Percentiles rank a stretch among this genome's conserved stretches.
These are phyloP conservation scores for Xylaria sp. DNA, from an alignment of 2,329 filamentous ascomycete species.

Conservation along the genomic window DNA sequence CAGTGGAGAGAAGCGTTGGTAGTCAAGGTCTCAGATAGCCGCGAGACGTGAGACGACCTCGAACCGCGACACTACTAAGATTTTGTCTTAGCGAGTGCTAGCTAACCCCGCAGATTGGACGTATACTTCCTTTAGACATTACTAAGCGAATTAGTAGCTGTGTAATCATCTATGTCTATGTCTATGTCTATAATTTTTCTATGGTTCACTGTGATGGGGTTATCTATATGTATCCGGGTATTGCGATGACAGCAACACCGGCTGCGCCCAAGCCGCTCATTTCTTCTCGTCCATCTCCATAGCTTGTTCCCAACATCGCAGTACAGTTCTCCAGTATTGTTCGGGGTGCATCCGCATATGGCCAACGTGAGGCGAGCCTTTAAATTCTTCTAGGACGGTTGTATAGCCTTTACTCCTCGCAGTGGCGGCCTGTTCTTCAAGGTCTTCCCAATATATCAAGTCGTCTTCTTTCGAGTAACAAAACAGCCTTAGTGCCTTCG, in stretches of 20 bases:
- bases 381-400: slow-evolving; percentile 58
- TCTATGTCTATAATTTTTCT: background rate
- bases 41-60: too few relatives aligned
- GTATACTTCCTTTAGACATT: background rate
- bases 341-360: slow-evolving; percentile 62
- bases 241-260: background rate
- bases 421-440: slow-evolving; percentile 58
- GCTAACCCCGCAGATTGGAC: too few relatives aligned
- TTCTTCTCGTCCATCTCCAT: slow-evolving; percentile 25
- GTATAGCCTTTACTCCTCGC: slow-evolving; percentile 55
- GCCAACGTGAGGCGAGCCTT: slow-evolving; percentile 64
- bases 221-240: background rate
- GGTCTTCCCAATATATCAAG: slow-evolving; percentile 60
- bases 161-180: background rate
- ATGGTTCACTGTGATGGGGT: background rate
- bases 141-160: background rate
- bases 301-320: slow-evolving; percentile 36
- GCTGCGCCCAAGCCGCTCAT: background rate
- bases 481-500: slow-evolving; percentile 55
- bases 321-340: slow-evolving; percentile 61
- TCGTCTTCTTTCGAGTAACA: slow-evolving; percentile 64
- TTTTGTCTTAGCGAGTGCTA: too few relatives aligned
- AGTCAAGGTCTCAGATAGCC: too few relatives aligned
- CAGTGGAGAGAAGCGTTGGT: too few relatives aligned
- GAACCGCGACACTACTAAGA: too few relatives aligned